Percentiles rank a stretch among this genome's conserved stretches.
phyloP scores from a whole-genome alignment of 768 basidiomycete genomes.

The Boletus edulis region DNA sequence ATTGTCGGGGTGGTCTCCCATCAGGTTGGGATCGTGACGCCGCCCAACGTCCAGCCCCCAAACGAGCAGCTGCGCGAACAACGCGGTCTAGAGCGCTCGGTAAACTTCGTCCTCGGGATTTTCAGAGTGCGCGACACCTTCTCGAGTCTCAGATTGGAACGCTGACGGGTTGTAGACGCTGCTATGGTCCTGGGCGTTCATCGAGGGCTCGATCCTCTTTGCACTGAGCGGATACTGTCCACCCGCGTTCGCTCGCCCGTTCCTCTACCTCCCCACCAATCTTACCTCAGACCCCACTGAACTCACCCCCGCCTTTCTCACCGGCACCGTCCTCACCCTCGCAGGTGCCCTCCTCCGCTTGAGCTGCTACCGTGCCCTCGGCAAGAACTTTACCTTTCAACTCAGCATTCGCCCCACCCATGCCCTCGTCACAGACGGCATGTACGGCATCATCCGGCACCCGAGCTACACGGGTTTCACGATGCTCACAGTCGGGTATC shows the following conservation, averaged over 20 bases:
- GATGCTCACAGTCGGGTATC: background rate
- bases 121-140: background rate
- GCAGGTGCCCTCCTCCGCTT: constrained; percentile 13
- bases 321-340: constrained; percentile 4
- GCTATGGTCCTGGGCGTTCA: constrained; percentile 1
- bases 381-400: constrained; percentile 24
- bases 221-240: background rate
- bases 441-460: constrained; percentile 28
- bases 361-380: constrained; percentile 20
- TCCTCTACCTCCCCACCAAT: background rate
- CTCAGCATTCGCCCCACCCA: constrained; percentile 16
- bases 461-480: constrained; percentile 25
- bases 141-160: background rate
- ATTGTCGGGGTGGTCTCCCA: background rate
- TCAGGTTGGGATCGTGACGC: background rate
- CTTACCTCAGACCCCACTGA: background rate
- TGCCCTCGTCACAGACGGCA: constrained; percentile 23
- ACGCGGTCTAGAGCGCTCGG: background rate
- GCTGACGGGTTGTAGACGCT: background rate
- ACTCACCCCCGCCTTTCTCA: constrained; percentile 5
- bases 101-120: background rate
- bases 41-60: constrained; percentile 17
- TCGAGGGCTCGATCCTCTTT: constrained; percentile 3
- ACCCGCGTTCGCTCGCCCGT: background rate
- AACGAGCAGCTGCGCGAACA: constrained; percentile 11